Conservation (phyloP, 2,329 filamentous ascomycete species). For the Pseudonectria buxi region DNA sequence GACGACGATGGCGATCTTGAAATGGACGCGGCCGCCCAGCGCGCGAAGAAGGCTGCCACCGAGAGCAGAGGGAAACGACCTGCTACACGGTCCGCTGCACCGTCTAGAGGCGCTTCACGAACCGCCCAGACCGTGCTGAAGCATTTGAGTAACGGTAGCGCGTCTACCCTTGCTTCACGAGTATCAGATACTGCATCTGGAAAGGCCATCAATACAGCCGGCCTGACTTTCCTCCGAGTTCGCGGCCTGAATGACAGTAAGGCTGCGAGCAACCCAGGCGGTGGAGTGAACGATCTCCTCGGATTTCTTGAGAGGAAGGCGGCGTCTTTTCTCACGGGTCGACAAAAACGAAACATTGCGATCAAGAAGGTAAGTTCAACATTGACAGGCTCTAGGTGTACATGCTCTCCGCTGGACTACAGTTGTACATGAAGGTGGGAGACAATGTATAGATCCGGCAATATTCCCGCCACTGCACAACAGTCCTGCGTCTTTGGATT, state of each 20-base stretch:
- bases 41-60: constrained; percentile 25
- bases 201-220: constrained; percentile 16
- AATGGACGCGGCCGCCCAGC: constrained; percentile 40
- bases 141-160: constrained; percentile 32
- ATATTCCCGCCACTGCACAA: constrained; percentile 12
- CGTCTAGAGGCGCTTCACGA: constrained; percentile 25
- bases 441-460: constrained; percentile 14
- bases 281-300: constrained; percentile 58
- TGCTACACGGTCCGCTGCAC: constrained; percentile 20
- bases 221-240: constrained; percentile 39
- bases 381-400: constrained; percentile 27
- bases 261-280: constrained; percentile 58
- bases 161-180: constrained; percentile 27
- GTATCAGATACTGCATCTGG: constrained; percentile 24
- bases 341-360: constrained; percentile 45
- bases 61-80: constrained; percentile 24
- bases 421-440: constrained; percentile 14
- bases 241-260: constrained; percentile 63
- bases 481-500: constrained; percentile 15
- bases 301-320: constrained; percentile 67
- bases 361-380: constrained; percentile 70
- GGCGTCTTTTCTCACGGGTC: constrained; percentile 41
- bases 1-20: constrained; percentile 55
- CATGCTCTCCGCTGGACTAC: constrained; percentile 12
- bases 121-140: constrained; percentile 38